Evolutionary conservation across 768 basidiomycete species (phyloP), one percentile per base, ranked within the genome.

Genomic region (Auricularia auricula-judae): DNA sequence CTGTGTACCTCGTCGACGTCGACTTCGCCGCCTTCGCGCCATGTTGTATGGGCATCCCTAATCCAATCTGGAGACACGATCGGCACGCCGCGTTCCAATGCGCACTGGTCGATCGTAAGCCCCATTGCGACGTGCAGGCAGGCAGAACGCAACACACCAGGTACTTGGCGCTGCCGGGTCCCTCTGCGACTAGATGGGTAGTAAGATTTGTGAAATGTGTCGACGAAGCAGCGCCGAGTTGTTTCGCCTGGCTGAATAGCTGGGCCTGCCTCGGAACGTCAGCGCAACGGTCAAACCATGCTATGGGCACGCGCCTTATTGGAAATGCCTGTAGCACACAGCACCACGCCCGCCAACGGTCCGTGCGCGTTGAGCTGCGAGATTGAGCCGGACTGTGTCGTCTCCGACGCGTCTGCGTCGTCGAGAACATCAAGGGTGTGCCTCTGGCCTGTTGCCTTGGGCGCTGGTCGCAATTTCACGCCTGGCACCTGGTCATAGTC

Each of bases 141-240:
- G 21, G 14, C 36, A 59, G 29, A 65, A 34, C 4, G 56, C 8
- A 14, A 73, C 81, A 65, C 64, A 90, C 93, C 74, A 72, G 77
- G 72, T 97, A 96, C 71, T 98, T 98, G 12, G 87, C 82, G 23
- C 92, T 86, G 3, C 89, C 90, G 70, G 90, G 86, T n/a, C 79
- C 80, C n/a, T 75, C 76, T 0, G 93, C 91, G 51, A 98, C 79
- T 23, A 98, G 81, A 77, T 96, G 93, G 0, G 93, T 95, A n/a
- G 91, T 88, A 58, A 79, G 79, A 71, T 92, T 88, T 0, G 93
- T 98, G 67, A 96, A 86, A 61, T 90, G 87, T 36, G 76, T 81
- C 16, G 83, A 80, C 54, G 83, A 79, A 3, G 75, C 75, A 34
- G 91, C 94, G 11, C 94, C 94, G 14, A 97, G 86, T 68, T 93